Percentiles rank a stretch among this genome's conserved stretches.
Evolutionary conservation across 495 filamentous ascomycete species (phyloP).

Genomic region (Aspergillus affinis): DNA sequence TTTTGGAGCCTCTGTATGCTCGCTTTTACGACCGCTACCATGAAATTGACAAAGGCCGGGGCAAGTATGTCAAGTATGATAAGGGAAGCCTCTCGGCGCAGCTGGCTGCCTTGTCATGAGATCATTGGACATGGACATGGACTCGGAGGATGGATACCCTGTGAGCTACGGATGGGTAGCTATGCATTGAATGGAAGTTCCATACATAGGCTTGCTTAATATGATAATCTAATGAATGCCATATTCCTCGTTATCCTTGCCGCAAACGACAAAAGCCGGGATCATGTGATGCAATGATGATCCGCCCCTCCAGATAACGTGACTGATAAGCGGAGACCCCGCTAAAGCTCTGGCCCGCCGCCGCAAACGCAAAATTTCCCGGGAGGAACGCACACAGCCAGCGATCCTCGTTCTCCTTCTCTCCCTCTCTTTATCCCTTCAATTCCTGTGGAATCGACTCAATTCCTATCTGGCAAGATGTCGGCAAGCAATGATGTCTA

Average conservation of each 20-base stretch:
- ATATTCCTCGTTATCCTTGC: background rate
- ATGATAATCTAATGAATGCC: constrained; percentile 1
- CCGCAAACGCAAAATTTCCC: constrained; percentile 35
- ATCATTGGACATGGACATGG: background rate
- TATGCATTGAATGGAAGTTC: no score
- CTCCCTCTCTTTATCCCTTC: constrained; percentile 25
- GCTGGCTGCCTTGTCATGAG: constrained; percentile 37
- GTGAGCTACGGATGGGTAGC: background rate
- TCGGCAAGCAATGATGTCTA: constrained; percentile 63
- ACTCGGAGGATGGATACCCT: background rate
- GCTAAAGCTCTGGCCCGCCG: constrained; percentile 23
- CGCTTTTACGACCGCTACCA: constrained; percentile 98
- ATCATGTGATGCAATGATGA: constrained; percentile 23
- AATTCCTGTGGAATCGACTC: constrained; percentile 20
- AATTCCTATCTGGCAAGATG: constrained; percentile 46
- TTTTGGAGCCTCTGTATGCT: constrained; percentile 91
- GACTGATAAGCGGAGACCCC: constrained; percentile 42
- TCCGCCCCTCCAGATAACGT: constrained; percentile 38
- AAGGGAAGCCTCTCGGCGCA: constrained; percentile 59
- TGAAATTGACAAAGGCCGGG: constrained; percentile 93
- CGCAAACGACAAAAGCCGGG: background rate
- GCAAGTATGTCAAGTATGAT: constrained; percentile 97
- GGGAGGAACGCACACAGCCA: constrained; percentile 23
- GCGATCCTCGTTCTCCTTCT: constrained; percentile 12
- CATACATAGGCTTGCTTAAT: background rate